Conservation (phyloP, 2,329 filamentous ascomycete species). For the Fusarium odoratissimum region DNA sequence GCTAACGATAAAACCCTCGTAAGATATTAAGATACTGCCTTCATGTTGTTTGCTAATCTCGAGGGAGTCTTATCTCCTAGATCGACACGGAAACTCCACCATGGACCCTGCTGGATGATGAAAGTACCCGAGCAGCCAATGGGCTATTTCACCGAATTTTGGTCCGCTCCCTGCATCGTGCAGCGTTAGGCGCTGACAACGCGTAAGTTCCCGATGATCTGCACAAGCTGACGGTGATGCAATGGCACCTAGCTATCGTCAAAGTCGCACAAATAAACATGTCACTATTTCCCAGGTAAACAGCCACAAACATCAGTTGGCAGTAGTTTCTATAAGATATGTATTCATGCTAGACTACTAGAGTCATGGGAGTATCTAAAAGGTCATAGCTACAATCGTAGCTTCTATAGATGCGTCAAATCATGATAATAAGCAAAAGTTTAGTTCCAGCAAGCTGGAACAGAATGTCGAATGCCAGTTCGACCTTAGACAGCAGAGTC, state of each 20-base stretch:
- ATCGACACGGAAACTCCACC: background rate
- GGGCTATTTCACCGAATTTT: background rate
- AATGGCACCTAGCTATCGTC: rapidly evolving
- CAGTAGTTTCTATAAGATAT: background rate
- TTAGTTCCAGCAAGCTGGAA: background rate
- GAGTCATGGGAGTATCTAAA: constrained; percentile 16
- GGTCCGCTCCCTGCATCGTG: background rate
- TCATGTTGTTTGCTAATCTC: background rate
- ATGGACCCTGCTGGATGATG: background rate
- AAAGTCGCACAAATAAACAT: background rate
- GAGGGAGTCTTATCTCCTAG: background rate
- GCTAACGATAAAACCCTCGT: background rate
- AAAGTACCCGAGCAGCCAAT: background rate
- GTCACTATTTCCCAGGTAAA: too few relatives aligned
- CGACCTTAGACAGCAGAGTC: constrained; percentile 14
- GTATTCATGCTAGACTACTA: constrained; percentile 8
- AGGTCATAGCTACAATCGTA: constrained; percentile 1
- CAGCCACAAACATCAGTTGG: background rate
- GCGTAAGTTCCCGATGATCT: background rate
- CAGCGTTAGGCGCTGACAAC: background rate
- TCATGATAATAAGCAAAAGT: background rate
- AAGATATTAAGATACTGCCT: background rate
- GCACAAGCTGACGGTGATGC: background rate
- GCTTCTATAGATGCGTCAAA: constrained; percentile 7
- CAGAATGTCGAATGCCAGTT: background rate